Evolutionary conservation across 129 eudicot species (phyloP).

Genomic region (Tagetes patula): DNA sequence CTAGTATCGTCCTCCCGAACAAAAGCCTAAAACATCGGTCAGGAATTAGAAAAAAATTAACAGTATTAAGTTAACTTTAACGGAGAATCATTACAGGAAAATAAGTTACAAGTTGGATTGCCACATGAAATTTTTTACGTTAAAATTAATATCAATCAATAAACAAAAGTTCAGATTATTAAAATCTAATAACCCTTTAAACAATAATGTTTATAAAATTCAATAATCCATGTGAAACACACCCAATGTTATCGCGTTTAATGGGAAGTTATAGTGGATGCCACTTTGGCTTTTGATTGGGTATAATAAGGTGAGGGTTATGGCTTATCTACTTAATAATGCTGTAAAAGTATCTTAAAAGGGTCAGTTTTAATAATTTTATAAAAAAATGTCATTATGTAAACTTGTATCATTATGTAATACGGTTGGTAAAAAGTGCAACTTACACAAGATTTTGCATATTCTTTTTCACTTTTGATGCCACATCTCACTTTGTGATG

Average conservation of each 20-base stretch:
- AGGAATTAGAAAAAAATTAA: too few relatives aligned
- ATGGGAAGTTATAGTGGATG: conserved; percentile 12
- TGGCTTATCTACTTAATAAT: conserved; percentile 13
- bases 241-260: conserved; percentile 5
- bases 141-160: too few relatives aligned
- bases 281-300: conserved; percentile 12
- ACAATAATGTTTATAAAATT: too few relatives aligned
- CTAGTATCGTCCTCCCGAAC: too few relatives aligned
- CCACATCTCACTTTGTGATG: background rate
- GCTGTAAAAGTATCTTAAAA: conserved; percentile 4
- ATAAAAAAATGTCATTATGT: background rate
- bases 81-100: too few relatives aligned
- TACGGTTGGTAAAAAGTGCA: background rate
- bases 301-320: background rate
- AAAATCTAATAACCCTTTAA: too few relatives aligned
- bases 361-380: background rate
- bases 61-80: too few relatives aligned
- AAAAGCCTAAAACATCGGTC: too few relatives aligned
- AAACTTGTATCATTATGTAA: background rate
- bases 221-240: conserved; percentile 1
- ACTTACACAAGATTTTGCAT: background rate
- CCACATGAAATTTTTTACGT: too few relatives aligned
- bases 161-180: too few relatives aligned
- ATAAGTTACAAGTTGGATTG: too few relatives aligned
- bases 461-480: background rate